phyloP scores from a whole-genome alignment of 1,284 basidiomycete genomes.

The Abortiporus biennis region DNA sequence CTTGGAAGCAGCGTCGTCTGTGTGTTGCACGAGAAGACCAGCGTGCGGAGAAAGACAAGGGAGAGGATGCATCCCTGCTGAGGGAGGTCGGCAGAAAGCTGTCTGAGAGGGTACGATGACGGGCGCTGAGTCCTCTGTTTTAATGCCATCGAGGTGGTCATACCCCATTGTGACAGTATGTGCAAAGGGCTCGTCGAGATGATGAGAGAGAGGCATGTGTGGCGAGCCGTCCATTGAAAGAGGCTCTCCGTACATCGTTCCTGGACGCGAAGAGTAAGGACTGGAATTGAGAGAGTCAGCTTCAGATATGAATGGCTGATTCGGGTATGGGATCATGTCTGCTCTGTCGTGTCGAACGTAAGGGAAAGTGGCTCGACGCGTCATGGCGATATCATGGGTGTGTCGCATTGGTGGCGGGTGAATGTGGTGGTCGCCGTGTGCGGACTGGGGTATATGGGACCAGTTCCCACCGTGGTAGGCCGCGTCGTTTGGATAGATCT shows the following conservation, averaged over 20 bases:
- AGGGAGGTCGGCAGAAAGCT: slow-evolving; percentile 32
- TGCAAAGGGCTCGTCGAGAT: slow-evolving; percentile 28
- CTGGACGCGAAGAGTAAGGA: slow-evolving; percentile 28
- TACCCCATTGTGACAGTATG: slow-evolving; percentile 32
- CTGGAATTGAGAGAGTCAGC: slow-evolving; percentile 24
- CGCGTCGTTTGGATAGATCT: slow-evolving; percentile 26
- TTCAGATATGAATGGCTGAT: slow-evolving; percentile 28
- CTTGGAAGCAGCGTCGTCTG: slow-evolving; percentile 80
- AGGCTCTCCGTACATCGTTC: slow-evolving; percentile 36
- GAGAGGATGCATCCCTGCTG: slow-evolving; percentile 29
- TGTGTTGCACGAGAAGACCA: slow-evolving; percentile 71
- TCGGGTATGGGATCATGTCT: slow-evolving; percentile 33
- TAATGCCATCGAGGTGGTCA: slow-evolving; percentile 44
- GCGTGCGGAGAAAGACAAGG: slow-evolving; percentile 48
- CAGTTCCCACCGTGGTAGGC: slow-evolving; percentile 30
- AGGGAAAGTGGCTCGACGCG: slow-evolving; percentile 66
- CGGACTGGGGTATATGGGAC: slow-evolving; percentile 21
- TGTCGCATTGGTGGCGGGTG: slow-evolving; percentile 28
- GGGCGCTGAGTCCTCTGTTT: slow-evolving; percentile 52
- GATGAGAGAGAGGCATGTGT: slow-evolving; percentile 35
- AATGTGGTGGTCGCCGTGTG: slow-evolving; percentile 18
- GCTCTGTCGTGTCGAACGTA: slow-evolving; percentile 61
- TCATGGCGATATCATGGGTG: slow-evolving; percentile 39
- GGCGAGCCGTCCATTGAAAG: slow-evolving; percentile 35
- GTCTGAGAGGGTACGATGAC: slow-evolving; percentile 58